These are phyloP conservation scores for Tylopilus sp. DNA, from an alignment of 1,284 basidiomycete species.

Conservation along the genomic window DNA sequence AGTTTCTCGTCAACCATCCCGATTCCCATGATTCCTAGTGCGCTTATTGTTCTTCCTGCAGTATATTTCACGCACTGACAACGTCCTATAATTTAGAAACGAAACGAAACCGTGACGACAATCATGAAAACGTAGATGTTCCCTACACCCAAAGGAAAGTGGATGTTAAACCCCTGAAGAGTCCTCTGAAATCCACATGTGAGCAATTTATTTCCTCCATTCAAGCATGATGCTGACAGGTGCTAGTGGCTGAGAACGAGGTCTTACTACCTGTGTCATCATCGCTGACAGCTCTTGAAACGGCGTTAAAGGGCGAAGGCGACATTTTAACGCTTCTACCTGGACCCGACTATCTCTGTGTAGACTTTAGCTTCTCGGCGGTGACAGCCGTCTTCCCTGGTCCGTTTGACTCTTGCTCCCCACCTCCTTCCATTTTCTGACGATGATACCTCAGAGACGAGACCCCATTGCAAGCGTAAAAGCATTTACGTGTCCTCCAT, in stretches of 20 bases:
- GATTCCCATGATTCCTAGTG: background rate
- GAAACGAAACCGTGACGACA: background rate
- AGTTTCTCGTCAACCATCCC: slow-evolving; percentile 9
- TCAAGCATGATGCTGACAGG: slow-evolving; percentile 7
- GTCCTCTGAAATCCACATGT: slow-evolving; percentile 6
- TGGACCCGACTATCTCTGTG: background rate
- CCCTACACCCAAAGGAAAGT: background rate
- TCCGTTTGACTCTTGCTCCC: slow-evolving; percentile 2
- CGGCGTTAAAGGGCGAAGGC: background rate
- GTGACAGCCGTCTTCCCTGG: slow-evolving; percentile 3
- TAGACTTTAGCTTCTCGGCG: slow-evolving; percentile 7
- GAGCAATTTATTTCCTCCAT: background rate
- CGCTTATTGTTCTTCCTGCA: background rate
- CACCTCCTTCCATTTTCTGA: slow-evolving; percentile 1
- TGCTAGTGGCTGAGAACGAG: slow-evolving; percentile 1
- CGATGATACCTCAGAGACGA: slow-evolving; percentile 3
- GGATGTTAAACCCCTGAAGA: slow-evolving; percentile 1
- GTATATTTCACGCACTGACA: background rate
- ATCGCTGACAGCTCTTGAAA: slow-evolving; percentile 7
- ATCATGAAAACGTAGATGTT: background rate
- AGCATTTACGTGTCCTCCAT: slow-evolving; percentile 16
- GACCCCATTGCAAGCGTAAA: slow-evolving; percentile 1
- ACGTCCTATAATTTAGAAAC: background rate
- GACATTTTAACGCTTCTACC: slow-evolving; percentile 6
- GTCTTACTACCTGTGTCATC: slow-evolving; percentile 5